Conservation (phyloP, 805 yeast genomes). For the Wickerhamiella domercqiae region DNA sequence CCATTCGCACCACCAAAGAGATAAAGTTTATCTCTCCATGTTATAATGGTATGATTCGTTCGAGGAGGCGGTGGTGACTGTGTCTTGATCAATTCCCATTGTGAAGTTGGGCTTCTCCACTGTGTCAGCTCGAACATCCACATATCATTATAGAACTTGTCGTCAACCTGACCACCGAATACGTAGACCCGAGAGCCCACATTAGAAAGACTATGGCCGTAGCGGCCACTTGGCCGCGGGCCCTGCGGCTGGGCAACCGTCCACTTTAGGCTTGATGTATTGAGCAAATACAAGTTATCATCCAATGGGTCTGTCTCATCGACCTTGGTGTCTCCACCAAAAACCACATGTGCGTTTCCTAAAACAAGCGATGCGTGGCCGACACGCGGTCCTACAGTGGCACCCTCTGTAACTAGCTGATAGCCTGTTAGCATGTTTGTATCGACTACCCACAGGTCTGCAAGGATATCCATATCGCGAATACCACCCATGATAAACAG, state of each 20-base stretch:
- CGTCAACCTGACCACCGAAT: constrained; percentile 92
- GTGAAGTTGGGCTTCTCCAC: constrained; percentile 66
- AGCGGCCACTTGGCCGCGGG: constrained; percentile 74
- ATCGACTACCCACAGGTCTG: constrained; percentile 84
- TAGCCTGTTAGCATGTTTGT: constrained; percentile 34
- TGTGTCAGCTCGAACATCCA: constrained; percentile 76
- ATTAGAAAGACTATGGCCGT: constrained; percentile 83
- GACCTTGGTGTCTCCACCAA: constrained; percentile 89
- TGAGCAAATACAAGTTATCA: constrained; percentile 76
- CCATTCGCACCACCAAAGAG: constrained; percentile 88
- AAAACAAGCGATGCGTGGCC: constrained; percentile 87
- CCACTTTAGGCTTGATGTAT: constrained; percentile 64
- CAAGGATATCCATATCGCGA: constrained; percentile 80
- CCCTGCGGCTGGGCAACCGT: constrained; percentile 63
- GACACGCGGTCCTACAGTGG: constrained; percentile 70
- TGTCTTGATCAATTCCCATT: constrained; percentile 64
- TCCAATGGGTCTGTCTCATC: constrained; percentile 60
- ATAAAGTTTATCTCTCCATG: constrained; percentile 63
- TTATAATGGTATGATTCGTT: constrained; percentile 79
- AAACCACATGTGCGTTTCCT: constrained; percentile 88
- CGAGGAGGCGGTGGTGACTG: constrained; percentile 38
- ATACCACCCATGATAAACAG: constrained; percentile 89
- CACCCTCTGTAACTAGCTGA: constrained; percentile 61
- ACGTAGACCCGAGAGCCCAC: constrained; percentile 51
- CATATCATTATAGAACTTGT: constrained; percentile 65